Evolutionary conservation across 371 early-diverging fungal species (phyloP), one percentile per base, ranked within the genome.

Genomic region (Mortierella sp.): DNA sequence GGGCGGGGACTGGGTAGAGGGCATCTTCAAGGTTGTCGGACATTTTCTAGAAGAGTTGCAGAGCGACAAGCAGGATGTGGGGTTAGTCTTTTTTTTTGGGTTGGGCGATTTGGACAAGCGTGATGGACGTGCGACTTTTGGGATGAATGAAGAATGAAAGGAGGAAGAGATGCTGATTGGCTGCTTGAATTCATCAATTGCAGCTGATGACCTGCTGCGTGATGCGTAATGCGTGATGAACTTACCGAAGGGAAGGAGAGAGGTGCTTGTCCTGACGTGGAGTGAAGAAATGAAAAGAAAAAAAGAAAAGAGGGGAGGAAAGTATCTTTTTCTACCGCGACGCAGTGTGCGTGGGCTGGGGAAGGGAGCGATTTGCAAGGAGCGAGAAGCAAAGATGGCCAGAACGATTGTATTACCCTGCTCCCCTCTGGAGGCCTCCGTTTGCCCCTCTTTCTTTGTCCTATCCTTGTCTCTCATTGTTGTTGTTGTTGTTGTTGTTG

Each of bases 1-100:
- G 90, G 34, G 83, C 84, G 24, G 94, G 93, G 44, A 94, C 91
- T 31, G 90, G 91, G 72, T 90, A 89, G 51, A 88, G 78, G 73
- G 53, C 70, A 59, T 76, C 48, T 37, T 70, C 72, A n/a, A 64
- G 71, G 21, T 72, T 59, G 8, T 72, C 73, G 31, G 71, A 51
- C 72, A 73, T 79, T 19, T 76, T 46, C 50, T 77, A 72, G 43
- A 67, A 46, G 40, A 69, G 10, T 51, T n/a, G 43, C 55, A 40
- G 6, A 40, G 43, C 43, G 43, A 40, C 43, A 40, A n/a, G n/a
- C n/a, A n/a, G n/a, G n/a, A n/a, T n/a, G n/a, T n/a, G n/a, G 43
- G 43, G 43, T 40, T 40, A 40, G 2, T 40, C 43, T 40, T 40
- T 40, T 40, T 40, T 40, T 40, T 40, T 40, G 43, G 43, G 6